Base-by-base conservation (phyloP, 2,329 filamentous ascomycete species). In the Fusarium armeniacum region DNA sequence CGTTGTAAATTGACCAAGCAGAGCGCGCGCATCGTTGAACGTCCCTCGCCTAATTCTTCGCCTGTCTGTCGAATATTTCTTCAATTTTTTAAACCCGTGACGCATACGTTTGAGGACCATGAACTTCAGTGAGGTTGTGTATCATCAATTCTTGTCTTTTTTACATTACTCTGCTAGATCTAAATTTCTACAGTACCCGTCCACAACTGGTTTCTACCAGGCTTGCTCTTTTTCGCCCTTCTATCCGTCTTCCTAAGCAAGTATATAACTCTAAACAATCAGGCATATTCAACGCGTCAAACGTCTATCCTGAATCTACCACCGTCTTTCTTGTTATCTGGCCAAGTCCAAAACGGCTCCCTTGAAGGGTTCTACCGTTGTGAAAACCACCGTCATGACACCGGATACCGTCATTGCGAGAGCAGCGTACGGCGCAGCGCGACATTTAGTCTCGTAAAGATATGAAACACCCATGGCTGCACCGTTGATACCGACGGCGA, bases 401-500 rank as follows among this genome's bases (percentile, higher is more conserved):
- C 87, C 86, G 70, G 88, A 86, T 7, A 86, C 78, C 9, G 86
- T 87, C 87, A 88, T 88, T 2, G 86, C 82, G 18, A 89, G 76
- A 3, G 84, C 85, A 4, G 86, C 84, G 68, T 88, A 88, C 1
- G 86, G 85, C 4, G 85, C 85, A 5, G 86, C 84, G 1, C 80
- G 81, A 66, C 83, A 87, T 55, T 79, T 80, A 10, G 81, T 81
- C 75, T 88, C 85, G 58, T 88, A 87, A 16, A 89, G 78, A 62
- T 87, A 85, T 1, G 86, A 82, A 1, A 87, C 86, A 4, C 87
- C 87, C 85, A 89, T 87, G 5, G 87, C 87, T 0, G 86, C 86
- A 2, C 85, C 85, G 67, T 89, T 89, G 78, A 88, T 83, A 5
- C 87, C 87, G 50, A 88, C 81, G 0, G 85, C 81, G 36, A 86